Base-by-base conservation (phyloP, 2,329 filamentous ascomycete species). In the Nemania abortiva region DNA sequence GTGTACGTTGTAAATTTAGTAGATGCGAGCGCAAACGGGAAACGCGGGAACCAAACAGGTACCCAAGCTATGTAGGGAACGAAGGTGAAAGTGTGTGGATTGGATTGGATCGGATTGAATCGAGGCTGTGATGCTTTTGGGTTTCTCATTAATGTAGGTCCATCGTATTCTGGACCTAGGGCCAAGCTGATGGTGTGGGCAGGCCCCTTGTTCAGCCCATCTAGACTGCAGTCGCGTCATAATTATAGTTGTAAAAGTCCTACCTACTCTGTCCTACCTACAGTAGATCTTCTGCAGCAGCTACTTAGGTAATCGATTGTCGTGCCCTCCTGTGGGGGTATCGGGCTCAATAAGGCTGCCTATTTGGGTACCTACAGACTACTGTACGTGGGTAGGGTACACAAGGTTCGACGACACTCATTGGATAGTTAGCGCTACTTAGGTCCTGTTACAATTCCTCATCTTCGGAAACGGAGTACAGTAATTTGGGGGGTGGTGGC, bases 21-120 rank as follows among this genome's bases (percentile, higher is more conserved):
- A 24, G 37, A 47, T 47, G 56, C 49, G 47, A 34, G 50, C 24
- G 54, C 42, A 56, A 39, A 37, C 50, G 31, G 29, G 22, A 42
- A 50, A 66, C 63, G 54, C 52, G 29, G 31, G 50, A 54, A 24
- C 13, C 13, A 22, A 50, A 50, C 45, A 60, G 50, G 37, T 22
- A 52, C 3, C 49, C 22, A 22, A 22, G 4, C 5, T 20, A 45
- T 34, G 31, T 34, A 34, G 31, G 31, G 31, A 53, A 29, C 27
- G 18, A 20, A 49, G 45, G 20, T 49, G 18, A 20, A 20, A 20
- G 13, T 10, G 27, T 18, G 34, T 45, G 24, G 6, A 31, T 27
- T 31, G 27, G 58, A 52, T 39, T 6, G 11, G 7, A 1, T n/a
- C n/a, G 31, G 31, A 34, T 4, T 34, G 31, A 34, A 34, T 34